Percentiles rank a stretch among this genome's conserved stretches.
phyloP scores from a whole-genome alignment of 768 basidiomycete genomes.

The Phlebiopsis flavidoalba region DNA sequence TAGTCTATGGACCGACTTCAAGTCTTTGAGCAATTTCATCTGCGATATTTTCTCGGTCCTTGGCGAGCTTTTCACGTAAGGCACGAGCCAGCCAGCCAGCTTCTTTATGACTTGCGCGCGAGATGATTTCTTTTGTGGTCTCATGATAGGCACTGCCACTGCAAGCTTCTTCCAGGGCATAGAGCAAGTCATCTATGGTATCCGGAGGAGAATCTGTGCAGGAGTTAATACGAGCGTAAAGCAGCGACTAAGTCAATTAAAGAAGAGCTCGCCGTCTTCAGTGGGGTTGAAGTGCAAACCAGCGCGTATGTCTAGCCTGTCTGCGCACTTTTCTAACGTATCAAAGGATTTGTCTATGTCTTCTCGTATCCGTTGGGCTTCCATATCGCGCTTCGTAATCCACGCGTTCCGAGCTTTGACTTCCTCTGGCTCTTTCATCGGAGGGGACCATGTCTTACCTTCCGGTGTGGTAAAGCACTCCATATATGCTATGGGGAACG shows the following conservation, averaged over 20 bases:
- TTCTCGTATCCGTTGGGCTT: slow-evolving; percentile 38
- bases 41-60: slow-evolving; percentile 43
- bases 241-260: slow-evolving; percentile 37
- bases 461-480: slow-evolving; percentile 51
- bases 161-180: slow-evolving; percentile 51
- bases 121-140: slow-evolving; percentile 33
- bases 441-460: slow-evolving; percentile 56
- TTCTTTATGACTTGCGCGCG: slow-evolving; percentile 34
- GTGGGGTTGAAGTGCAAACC: slow-evolving; percentile 34
- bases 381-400: slow-evolving; percentile 38
- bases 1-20: slow-evolving; percentile 40
- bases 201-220: slow-evolving; percentile 25
- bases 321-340: slow-evolving; percentile 53
- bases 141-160: slow-evolving; percentile 29
- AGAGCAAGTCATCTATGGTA: slow-evolving; percentile 45
- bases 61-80: slow-evolving; percentile 41
- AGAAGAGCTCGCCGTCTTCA: slow-evolving; percentile 13
- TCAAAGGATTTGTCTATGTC: slow-evolving; percentile 53
- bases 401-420: slow-evolving; percentile 52
- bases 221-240: slow-evolving; percentile 2
- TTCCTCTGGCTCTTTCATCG: slow-evolving; percentile 62
- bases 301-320: slow-evolving; percentile 57
- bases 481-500: slow-evolving; percentile 75
- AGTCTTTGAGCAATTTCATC: slow-evolving; percentile 72
- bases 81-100: slow-evolving; percentile 62